Percentiles rank a stretch among this genome's conserved stretches.
Evolutionary conservation across 345 rosid genomes (phyloP).

Genomic region (Corymbia maculata): DNA sequence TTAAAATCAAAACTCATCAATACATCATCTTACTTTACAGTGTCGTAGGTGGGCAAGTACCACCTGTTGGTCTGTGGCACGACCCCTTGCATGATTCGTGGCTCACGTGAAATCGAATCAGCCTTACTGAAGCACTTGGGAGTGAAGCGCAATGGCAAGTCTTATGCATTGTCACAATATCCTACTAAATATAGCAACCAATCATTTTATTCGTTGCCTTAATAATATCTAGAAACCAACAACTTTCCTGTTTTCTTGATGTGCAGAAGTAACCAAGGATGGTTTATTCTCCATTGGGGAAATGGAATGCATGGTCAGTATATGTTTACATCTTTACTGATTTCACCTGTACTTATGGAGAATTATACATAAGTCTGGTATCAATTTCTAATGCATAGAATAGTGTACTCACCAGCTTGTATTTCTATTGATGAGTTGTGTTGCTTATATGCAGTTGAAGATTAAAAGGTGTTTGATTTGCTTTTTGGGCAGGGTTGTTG

Average conservation of each 20-base stretch:
- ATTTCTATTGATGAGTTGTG: neutral
- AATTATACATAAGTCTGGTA: neutral
- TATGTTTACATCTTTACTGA: neutral
- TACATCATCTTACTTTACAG: neutral
- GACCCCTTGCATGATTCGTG: constrained; percentile 96
- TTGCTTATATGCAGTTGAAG: neutral
- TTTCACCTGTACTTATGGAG: neutral
- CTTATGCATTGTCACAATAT: neutral
- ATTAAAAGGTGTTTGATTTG: neutral
- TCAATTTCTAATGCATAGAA: neutral
- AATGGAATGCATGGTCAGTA: constrained; percentile 97
- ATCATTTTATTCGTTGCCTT: neutral
- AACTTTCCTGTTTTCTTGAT: neutral
- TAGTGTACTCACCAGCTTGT: neutral
- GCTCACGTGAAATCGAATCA: constrained; percentile 85
- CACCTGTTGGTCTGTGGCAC: constrained; percentile 98
- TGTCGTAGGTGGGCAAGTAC: constrained; percentile 83
- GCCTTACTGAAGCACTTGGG: constrained; percentile 88
- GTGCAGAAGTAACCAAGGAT: constrained; percentile 92
- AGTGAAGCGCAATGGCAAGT: constrained; percentile 85
- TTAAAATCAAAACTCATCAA: neutral
- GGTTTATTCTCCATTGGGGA: constrained; percentile 98
- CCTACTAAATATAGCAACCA: neutral
- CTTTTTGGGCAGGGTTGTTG: constrained; percentile 76
- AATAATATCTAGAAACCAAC: neutral